Evolutionary conservation across 2,329 filamentous ascomycete genomes (phyloP).

Genomic region (Pseudogymnoascus verrucosus): DNA sequence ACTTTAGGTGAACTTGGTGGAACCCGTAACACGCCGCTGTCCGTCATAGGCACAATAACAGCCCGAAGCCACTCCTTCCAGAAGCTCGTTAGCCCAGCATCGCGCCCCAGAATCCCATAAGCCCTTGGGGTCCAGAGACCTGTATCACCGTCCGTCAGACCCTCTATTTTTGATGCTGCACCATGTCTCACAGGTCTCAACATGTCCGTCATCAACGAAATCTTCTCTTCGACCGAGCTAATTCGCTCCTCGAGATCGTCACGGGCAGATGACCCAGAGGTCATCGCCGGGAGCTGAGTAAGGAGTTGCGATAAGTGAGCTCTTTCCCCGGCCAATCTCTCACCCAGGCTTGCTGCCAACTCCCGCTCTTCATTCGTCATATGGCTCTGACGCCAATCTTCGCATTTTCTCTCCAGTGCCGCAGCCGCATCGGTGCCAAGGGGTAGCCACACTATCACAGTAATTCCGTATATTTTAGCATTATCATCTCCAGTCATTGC

Average conservation of each 20-base stretch:
- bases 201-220: conserved; percentile 92
- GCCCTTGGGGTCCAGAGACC: conserved; percentile 92
- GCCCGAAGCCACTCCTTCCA: conserved; percentile 99
- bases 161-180: conserved; percentile 94
- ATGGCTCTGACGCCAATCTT: conserved; percentile 74
- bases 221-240: conserved; percentile 93
- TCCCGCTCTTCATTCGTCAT: conserved; percentile 90
- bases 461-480: conserved; percentile 85
- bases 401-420: conserved; percentile 73
- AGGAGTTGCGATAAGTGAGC: conserved; percentile 85
- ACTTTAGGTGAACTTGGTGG: conserved; percentile 83
- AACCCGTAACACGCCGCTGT: conserved; percentile 73
- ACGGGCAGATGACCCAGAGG: conserved; percentile 71
- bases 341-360: conserved; percentile 81
- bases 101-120: conserved; percentile 84
- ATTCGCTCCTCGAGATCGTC: conserved; percentile 90
- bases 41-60: conserved; percentile 90
- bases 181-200: conserved; percentile 86
- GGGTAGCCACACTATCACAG: conserved; percentile 87
- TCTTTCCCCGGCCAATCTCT: conserved; percentile 77
- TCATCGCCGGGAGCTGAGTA: conserved; percentile 69
- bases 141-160: conserved; percentile 87
- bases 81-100: conserved; percentile 75
- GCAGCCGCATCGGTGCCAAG: conserved; percentile 74
- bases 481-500: conserved; percentile 94